phyloP scores from a whole-genome alignment of 2,329 filamentous ascomycete genomes.

The Arthrobotrys sphaeroides region DNA sequence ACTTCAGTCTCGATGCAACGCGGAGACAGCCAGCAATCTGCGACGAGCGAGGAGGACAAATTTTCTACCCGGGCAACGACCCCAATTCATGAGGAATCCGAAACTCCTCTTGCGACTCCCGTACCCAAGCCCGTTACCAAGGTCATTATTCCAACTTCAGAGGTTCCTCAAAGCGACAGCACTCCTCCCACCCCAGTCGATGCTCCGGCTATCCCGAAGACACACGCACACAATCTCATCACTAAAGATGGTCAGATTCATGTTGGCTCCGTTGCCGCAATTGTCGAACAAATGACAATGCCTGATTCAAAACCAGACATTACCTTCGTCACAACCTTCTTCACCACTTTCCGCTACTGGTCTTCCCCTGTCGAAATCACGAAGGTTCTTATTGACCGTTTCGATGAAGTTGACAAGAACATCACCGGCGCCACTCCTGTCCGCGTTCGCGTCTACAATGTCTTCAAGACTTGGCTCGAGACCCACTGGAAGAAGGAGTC shows the following conservation, averaged over 20 bases:
- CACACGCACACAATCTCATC: constrained; percentile 88
- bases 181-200: constrained; percentile 31
- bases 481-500: constrained; percentile 89
- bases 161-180: constrained; percentile 19
- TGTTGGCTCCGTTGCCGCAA: constrained; percentile 85
- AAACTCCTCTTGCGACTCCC: constrained; percentile 46
- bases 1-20: constrained; percentile 49
- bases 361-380: constrained; percentile 82
- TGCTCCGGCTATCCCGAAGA: constrained; percentile 74
- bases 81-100: constrained; percentile 52
- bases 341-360: constrained; percentile 94
- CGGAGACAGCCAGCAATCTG: constrained; percentile 49
- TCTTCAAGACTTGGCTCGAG: constrained; percentile 97
- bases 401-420: constrained; percentile 86
- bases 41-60: constrained; percentile 41
- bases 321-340: constrained; percentile 92
- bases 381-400: constrained; percentile 84
- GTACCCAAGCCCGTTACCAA: constrained; percentile 12
- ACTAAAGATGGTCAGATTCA: constrained; percentile 96
- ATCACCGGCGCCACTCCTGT: constrained; percentile 78
- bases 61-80: constrained; percentile 56
- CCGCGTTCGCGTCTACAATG: constrained; percentile 89
- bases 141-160: constrained; percentile 12
- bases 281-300: constrained; percentile 93
- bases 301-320: constrained; percentile 92